Percentiles rank a stretch among this genome's conserved stretches.
Evolutionary conservation across 805 yeast genomes (phyloP).

Genomic region (Danielozyma ontarioensis): DNA sequence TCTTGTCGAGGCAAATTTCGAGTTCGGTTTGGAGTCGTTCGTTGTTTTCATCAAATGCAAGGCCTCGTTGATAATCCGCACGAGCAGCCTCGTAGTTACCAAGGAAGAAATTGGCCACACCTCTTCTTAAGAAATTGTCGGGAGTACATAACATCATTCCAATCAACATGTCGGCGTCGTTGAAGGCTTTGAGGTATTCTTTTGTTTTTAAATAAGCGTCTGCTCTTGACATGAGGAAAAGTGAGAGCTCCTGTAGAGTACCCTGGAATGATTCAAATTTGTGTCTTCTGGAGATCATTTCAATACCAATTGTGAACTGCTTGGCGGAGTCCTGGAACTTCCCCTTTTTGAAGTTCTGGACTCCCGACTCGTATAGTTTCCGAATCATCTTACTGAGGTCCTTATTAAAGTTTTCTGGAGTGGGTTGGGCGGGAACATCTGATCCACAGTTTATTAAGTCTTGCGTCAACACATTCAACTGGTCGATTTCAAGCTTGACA

Average conservation of each 20-base stretch:
- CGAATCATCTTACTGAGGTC: slow-evolving; percentile 54
- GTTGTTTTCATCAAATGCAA: slow-evolving; percentile 56
- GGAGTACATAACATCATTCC: slow-evolving; percentile 56
- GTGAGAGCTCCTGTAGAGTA: slow-evolving; percentile 61
- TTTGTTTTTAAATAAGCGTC: slow-evolving; percentile 59
- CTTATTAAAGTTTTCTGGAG: slow-evolving; percentile 52
- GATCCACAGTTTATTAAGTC: slow-evolving; percentile 40
- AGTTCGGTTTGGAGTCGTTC: slow-evolving; percentile 45
- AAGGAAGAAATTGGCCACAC: slow-evolving; percentile 57
- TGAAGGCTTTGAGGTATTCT: slow-evolving; percentile 53
- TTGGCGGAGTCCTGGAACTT: slow-evolving; percentile 58
- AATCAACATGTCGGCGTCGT: slow-evolving; percentile 64
- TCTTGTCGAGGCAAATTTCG: slow-evolving; percentile 40
- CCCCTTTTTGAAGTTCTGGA: slow-evolving; percentile 48
- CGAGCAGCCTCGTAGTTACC: slow-evolving; percentile 60
- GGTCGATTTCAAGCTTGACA: slow-evolving; percentile 38
- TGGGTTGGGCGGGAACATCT: slow-evolving; percentile 50
- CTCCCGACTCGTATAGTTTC: slow-evolving; percentile 62
- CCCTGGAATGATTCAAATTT: slow-evolving; percentile 72
- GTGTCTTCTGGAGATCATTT: slow-evolving; percentile 61
- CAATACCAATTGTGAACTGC: slow-evolving; percentile 61
- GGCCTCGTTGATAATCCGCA: slow-evolving; percentile 67
- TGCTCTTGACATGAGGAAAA: slow-evolving; percentile 64
- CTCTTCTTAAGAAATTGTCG: slow-evolving; percentile 69
- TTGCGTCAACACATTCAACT: slow-evolving; percentile 29